phyloP scores from a whole-genome alignment of 2,329 filamentous ascomycete genomes.

The Neoscytalidium dimidiatum region DNA sequence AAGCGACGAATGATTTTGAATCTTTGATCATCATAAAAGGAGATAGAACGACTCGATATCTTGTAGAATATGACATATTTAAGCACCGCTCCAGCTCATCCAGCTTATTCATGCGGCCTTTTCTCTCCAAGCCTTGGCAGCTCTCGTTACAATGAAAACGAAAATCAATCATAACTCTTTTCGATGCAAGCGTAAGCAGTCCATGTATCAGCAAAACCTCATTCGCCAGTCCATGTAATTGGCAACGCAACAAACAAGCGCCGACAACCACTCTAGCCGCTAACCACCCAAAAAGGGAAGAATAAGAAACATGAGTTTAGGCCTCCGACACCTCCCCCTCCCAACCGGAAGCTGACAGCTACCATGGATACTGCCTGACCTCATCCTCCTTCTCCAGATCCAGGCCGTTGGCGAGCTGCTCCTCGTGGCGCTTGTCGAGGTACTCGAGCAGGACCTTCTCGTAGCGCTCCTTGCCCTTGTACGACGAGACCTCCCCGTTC shows the following conservation, averaged over 20 bases:
- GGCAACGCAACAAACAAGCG: too few relatives aligned
- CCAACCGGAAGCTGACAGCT: not conserved
- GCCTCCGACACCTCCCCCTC: not conserved
- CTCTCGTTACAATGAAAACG: too few relatives aligned
- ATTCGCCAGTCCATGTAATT: too few relatives aligned
- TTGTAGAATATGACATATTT: not conserved
- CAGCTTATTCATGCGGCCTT: too few relatives aligned
- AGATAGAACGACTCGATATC: not conserved
- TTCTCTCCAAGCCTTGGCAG: too few relatives aligned
- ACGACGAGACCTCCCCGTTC: slow-evolving; percentile 73
- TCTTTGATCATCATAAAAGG: not conserved
- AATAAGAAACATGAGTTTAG: not conserved
- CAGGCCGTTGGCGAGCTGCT: slow-evolving; percentile 69
- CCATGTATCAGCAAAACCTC: too few relatives aligned
- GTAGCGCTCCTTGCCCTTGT: slow-evolving; percentile 79
- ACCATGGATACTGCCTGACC: slow-evolving; percentile 63
- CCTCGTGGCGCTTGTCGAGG: slow-evolving; percentile 71
- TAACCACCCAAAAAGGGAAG: not conserved
- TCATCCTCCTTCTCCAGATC: slow-evolving; percentile 64
- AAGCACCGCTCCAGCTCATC: too few relatives aligned
- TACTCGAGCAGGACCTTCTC: slow-evolving; percentile 73
- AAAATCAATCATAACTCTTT: too few relatives aligned
- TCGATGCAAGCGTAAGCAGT: too few relatives aligned
- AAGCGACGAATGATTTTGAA: not conserved
- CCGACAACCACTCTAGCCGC: too few relatives aligned